Evolutionary conservation across 1,284 basidiomycete species (phyloP).

Genomic region (Mycosarcoma mackinlayi): DNA sequence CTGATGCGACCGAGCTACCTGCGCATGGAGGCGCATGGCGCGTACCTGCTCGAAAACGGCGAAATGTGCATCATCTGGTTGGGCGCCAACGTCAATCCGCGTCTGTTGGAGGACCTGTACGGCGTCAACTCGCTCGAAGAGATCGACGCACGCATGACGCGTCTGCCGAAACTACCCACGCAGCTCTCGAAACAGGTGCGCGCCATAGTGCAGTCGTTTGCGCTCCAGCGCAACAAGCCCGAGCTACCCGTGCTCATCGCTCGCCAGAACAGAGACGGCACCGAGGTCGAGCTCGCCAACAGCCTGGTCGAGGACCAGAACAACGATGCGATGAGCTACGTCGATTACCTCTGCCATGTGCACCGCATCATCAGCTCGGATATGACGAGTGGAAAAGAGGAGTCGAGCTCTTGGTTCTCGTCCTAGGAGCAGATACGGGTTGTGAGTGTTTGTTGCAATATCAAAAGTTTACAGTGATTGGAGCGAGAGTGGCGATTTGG

Average conservation of each 20-base stretch:
- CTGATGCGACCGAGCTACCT: slow-evolving; percentile 85
- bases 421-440: no score
- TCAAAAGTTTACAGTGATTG: no score
- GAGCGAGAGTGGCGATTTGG: no score
- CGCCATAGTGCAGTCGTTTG: slow-evolving; percentile 82
- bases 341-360: slow-evolving; percentile 67
- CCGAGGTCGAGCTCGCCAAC: slow-evolving; percentile 95
- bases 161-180: slow-evolving; percentile 80
- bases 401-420: slow-evolving; percentile 49
- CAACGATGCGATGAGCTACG: slow-evolving; percentile 81
- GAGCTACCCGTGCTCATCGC: slow-evolving; percentile 80
- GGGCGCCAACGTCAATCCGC: slow-evolving; percentile 82
- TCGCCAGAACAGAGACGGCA: slow-evolving; percentile 90
- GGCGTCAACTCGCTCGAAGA: slow-evolving; percentile 81
- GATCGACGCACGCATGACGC: slow-evolving; percentile 78
- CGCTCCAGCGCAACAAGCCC: slow-evolving; percentile 74
- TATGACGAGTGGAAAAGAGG: slow-evolving; percentile 53
- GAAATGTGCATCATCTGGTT: slow-evolving; percentile 92
- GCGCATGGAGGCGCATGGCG: slow-evolving; percentile 89
- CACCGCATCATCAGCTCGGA: slow-evolving; percentile 65
- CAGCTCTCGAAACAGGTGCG: slow-evolving; percentile 84
- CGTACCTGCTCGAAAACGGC: slow-evolving; percentile 95
- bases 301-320: slow-evolving; percentile 97
- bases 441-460: no score
- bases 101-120: slow-evolving; percentile 85